Percentiles rank a stretch among this genome's conserved stretches.
Evolutionary conservation across 2,329 filamentous ascomycete species (phyloP).

Genomic region (Aspergillus pseudoglaucus): DNA sequence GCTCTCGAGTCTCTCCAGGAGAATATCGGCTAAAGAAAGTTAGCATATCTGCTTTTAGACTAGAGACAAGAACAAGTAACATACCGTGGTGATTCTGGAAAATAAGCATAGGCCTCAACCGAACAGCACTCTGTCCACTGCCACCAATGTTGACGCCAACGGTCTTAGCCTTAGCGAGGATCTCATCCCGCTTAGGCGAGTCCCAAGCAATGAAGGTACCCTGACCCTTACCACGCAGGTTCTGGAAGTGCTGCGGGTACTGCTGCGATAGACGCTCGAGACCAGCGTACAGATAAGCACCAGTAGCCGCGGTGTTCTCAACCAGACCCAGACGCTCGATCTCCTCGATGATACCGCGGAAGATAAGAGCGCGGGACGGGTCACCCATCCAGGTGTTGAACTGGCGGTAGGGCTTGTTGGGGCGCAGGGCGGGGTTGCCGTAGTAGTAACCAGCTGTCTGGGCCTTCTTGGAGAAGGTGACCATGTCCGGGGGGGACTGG

Average conservation of each 20-base stretch:
- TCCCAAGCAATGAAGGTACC: constrained; percentile 94
- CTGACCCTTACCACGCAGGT: constrained; percentile 78
- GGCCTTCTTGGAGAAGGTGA: constrained; percentile 93
- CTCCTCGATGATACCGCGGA: constrained; percentile 79
- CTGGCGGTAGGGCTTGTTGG: constrained; percentile 90
- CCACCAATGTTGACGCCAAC: constrained; percentile 85
- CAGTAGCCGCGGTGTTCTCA: constrained; percentile 67
- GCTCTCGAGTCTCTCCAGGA: constrained; percentile 73
- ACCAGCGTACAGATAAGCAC: constrained; percentile 68
- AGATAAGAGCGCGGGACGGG: constrained; percentile 74
- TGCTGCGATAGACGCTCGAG: constrained; percentile 61
- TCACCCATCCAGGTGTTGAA: constrained; percentile 99
- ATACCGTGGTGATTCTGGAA: constrained; percentile 81
- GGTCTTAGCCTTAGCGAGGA: constrained; percentile 70
- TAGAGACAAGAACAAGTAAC: constrained; percentile 12
- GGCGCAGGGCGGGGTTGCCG: constrained; percentile 68
- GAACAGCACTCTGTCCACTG: constrained; percentile 66
- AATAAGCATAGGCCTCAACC: constrained; percentile 81
- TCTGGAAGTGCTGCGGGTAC: constrained; percentile 72
- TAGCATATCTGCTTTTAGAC: constrained; percentile 7
- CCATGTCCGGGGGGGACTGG: constrained; percentile 74
- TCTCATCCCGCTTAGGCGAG: constrained; percentile 69
- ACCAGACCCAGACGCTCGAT: constrained; percentile 72
- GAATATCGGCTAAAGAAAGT: constrained; percentile 56
- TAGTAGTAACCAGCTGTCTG: constrained; percentile 93